Percentiles rank a stretch among this genome's conserved stretches.
Evolutionary conservation across 2,329 filamentous ascomycete genomes (phyloP).

Genomic region (Arthrobotrys pseudoclavata): DNA sequence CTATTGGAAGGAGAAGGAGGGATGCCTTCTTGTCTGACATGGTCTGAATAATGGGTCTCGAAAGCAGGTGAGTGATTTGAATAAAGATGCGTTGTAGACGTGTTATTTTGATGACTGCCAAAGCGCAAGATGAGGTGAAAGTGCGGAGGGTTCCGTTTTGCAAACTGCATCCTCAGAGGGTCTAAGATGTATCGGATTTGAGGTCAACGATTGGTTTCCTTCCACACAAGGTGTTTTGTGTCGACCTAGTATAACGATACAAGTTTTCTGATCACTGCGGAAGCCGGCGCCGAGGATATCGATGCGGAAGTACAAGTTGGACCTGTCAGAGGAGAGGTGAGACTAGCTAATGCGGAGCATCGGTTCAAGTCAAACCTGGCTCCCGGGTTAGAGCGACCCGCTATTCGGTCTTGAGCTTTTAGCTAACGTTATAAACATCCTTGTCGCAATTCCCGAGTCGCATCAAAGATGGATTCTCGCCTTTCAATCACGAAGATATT

Average conservation of each 20-base stretch:
- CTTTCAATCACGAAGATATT: conserved; percentile 4
- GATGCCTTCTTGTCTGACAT: background rate
- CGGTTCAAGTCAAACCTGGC: too few relatives aligned
- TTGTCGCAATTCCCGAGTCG: background rate
- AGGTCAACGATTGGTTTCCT: background rate
- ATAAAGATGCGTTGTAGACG: conserved; percentile 11
- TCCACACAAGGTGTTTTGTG: too few relatives aligned
- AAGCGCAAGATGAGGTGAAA: background rate
- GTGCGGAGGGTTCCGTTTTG: background rate
- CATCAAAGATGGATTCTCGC: conserved; percentile 1
- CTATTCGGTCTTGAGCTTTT: background rate
- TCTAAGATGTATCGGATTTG: background rate
- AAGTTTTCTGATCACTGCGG: too few relatives aligned
- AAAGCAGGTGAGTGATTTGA: background rate
- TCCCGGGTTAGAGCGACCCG: too few relatives aligned
- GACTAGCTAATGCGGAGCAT: background rate
- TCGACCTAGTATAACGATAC: too few relatives aligned
- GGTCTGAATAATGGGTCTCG: background rate
- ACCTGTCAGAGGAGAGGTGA: background rate
- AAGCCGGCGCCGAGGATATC: background rate
- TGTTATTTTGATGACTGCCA: conserved; percentile 1
- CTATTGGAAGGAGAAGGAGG: conserved; percentile 1
- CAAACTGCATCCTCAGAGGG: background rate
- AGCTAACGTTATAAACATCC: background rate
- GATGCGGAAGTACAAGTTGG: background rate